Evolutionary conservation across 164 flowering plant genomes (phyloP).

Genomic region (Nymphaea colorata): DNA sequence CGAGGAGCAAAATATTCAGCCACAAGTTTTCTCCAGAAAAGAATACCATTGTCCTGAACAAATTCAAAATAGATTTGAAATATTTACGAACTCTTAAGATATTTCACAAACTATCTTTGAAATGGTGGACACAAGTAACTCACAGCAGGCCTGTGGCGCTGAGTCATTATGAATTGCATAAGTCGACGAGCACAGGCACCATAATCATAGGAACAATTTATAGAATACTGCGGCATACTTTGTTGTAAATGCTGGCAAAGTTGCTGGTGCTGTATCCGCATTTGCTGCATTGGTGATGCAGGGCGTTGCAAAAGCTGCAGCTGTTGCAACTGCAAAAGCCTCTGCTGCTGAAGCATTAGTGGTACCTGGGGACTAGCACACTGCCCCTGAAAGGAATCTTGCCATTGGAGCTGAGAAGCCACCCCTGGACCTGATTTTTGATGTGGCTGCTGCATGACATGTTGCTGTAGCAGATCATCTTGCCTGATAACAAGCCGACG

Average conservation of each 20-base stretch:
- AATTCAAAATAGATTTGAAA: background rate
- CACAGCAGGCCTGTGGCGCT: slow-evolving; percentile 75
- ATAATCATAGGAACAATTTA: slow-evolving; percentile 66
- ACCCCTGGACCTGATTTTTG: background rate
- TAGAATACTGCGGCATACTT: slow-evolving; percentile 37
- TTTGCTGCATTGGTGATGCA: slow-evolving; percentile 63
- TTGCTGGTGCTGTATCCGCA: slow-evolving; percentile 39
- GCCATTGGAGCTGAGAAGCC: slow-evolving; percentile 20
- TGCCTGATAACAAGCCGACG: slow-evolving; percentile 60
- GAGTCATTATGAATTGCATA: slow-evolving; percentile 94
- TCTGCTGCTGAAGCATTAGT: slow-evolving; percentile 73
- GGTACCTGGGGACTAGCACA: slow-evolving; percentile 72
- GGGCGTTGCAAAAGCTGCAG: slow-evolving; percentile 37
- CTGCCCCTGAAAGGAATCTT: slow-evolving; percentile 55
- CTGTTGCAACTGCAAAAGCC: slow-evolving; percentile 39
- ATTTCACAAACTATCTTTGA: background rate
- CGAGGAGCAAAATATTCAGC: slow-evolving; percentile 87
- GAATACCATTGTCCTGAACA: slow-evolving; percentile 61
- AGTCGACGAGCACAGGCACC: slow-evolving; percentile 86
- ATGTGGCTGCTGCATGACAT: slow-evolving; percentile 61
- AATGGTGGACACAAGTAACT: slow-evolving; percentile 14
- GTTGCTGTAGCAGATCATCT: slow-evolving; percentile 73
- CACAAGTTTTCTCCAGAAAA: slow-evolving; percentile 94
- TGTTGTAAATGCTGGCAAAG: slow-evolving; percentile 37
- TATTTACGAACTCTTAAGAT: no score